Evolutionary conservation across 768 basidiomycete species (phyloP).

Genomic region (Rhizopogon vesiculosus): DNA sequence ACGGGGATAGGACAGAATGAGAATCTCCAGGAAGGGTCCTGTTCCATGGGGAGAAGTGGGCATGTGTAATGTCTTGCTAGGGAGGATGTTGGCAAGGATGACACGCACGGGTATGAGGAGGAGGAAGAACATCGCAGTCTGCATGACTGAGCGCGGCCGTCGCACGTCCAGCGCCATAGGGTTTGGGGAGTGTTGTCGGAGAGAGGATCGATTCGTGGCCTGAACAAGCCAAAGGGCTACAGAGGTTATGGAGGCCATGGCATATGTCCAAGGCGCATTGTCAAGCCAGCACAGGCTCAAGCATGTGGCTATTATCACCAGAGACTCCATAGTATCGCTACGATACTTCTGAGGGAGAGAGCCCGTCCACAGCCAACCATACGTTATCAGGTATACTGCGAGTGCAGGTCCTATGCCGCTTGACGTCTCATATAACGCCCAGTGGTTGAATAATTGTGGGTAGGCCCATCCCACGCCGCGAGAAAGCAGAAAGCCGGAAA

Average conservation of each 20-base stretch:
- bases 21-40: conserved; percentile 32
- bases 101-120: conserved; percentile 5
- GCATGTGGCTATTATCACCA: conserved; percentile 7
- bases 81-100: conserved; percentile 1
- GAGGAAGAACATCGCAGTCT: conserved; percentile 16
- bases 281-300: conserved; percentile 24
- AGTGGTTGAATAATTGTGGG: conserved; percentile 35
- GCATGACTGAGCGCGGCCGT: conserved; percentile 11
- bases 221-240: conserved; percentile 14
- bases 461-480: conserved; percentile 32
- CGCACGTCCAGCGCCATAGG: conserved; percentile 1
- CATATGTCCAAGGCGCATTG: conserved; percentile 36
- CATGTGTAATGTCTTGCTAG: conserved; percentile 4
- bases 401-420: conserved; percentile 34
- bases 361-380: background rate
- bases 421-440: conserved; percentile 32
- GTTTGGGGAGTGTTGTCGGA: background rate
- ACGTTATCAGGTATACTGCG: conserved; percentile 15
- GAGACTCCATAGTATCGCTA: conserved; percentile 13
- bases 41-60: conserved; percentile 14
- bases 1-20: conserved; percentile 36
- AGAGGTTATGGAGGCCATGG: conserved; percentile 21
- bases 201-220: background rate
- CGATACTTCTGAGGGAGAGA: background rate
- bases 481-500: conserved; percentile 17